Evolutionary conservation across 169 alveolate genomes (phyloP).

Genomic region (Amoebophrya sp.): DNA sequence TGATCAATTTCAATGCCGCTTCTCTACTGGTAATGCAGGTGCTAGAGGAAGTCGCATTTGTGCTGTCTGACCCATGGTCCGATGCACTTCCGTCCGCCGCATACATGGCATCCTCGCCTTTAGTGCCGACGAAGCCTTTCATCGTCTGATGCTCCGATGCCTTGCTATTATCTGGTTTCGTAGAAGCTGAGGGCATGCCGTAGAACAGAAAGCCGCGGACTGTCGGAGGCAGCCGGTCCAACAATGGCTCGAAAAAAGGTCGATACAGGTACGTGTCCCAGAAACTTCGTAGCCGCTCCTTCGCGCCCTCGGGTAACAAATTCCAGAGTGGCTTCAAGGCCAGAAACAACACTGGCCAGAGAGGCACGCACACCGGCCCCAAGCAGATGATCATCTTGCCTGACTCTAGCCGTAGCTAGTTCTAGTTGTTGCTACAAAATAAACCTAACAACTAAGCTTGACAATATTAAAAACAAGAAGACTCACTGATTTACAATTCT

Average conservation of each 20-base stretch:
- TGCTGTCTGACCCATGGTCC: neutral
- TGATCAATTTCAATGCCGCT: neutral
- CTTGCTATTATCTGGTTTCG: neutral
- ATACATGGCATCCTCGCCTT: neutral
- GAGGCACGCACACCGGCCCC: conserved; percentile 30
- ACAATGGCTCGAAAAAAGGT: neutral
- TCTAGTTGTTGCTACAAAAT: neutral
- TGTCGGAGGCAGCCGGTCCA: neutral
- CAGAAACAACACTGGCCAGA: conserved; percentile 19
- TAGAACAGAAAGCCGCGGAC: neutral
- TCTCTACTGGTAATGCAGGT: neutral
- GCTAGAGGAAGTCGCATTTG: neutral
- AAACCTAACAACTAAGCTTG: too few relatives aligned
- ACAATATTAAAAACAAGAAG: too few relatives aligned
- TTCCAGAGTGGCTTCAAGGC: conserved; percentile 28
- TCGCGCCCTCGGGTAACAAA: neutral
- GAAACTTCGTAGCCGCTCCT: neutral
- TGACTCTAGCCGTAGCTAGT: neutral
- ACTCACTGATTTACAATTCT: neutral
- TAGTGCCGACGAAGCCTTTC: neutral
- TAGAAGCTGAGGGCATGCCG: neutral
- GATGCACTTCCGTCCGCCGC: neutral
- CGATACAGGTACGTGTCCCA: neutral
- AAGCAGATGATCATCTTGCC: conserved; percentile 19
- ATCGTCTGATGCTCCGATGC: neutral